Base-by-base conservation (phyloP, 129 eudicot species). In the Kitagawia praeruptora region DNA sequence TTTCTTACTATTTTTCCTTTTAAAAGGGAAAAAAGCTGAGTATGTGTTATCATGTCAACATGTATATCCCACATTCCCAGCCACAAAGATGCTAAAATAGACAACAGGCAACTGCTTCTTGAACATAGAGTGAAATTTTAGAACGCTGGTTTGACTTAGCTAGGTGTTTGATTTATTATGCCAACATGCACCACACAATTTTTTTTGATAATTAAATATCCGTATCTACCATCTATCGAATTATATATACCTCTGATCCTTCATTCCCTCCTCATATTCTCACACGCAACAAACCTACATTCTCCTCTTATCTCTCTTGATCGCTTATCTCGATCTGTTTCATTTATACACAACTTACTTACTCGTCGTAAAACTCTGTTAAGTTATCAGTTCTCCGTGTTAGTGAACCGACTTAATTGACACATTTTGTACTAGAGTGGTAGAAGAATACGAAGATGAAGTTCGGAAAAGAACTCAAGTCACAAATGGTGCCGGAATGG, bases 401-500 rank as follows among this genome's bases (percentile, higher is more conserved):
- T 34, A 34, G 37, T 34, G 37, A 34, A 34, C 37, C 2, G 37
- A 34, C 37, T 34, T 34, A 34, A 2, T 34, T 34, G 37, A 34
- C 37, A 2, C 2, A 34, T 34, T 34, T 34, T 34, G 37, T 34
- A 2, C 37, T 34, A 34, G 0, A 31, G 34, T 31, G 1, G 37
- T 1, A 34, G 37, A 34, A 1, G 37, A 34, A 34, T 34, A 34
- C 37, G 2, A 34, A 34, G 1, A 34, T 90, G 96, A 90, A 90
- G 80, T 90, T 90, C 25, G 89, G 90, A 2, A 86, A 88, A 76
- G 92, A 90, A 38, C 79, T 87, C 23, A 64, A 76, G 54, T 83
- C 92, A 46, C 92, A 90, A 81, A 86, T 88, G 96, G 90, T 88
- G 89, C 96, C 92, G 16, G 95, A 90, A 84, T 90, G 95, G 95